Base-by-base conservation (phyloP, 2,329 filamentous ascomycete species). In the Scedosporium minutisporum region DNA sequence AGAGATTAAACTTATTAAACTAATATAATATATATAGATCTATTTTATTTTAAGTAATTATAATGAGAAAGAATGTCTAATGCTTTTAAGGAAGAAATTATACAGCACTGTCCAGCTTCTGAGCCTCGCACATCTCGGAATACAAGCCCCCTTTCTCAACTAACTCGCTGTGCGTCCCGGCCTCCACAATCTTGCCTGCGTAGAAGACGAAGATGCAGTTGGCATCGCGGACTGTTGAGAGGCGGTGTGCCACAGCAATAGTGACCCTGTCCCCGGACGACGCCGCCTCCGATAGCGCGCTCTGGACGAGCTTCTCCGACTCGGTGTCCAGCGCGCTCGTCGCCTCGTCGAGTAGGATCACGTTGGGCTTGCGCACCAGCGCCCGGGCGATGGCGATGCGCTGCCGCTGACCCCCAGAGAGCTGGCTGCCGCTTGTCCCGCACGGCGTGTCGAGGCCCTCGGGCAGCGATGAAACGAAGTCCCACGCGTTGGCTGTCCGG, bases 331-430 rank as follows among this genome's bases (percentile, higher is more conserved):
- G 76, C 0, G 77, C 77, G 18, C 74, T 77, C 0, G 89, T 92
- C 1, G 89, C 89, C 72, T 92, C 89, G 67, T 92, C 89, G 0
- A 92, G 77, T 6, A 92, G 81, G 2, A 92, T 74, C 2, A 92
- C 83, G 0, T 78, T 75, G 0, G 88, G 88, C 60, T 84, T 77
- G 57, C 87, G 84, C 61, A 91, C 79, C 25, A 91, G 85, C 12
- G 86, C 86, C 6, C 89, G 80, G 0, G 88, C 89, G 65, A 92
- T 91, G 6, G 88, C 87, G 38, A 90, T 82, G 23, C 87, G 83
- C 71, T 91, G 88, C 9, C 87, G 78, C 70, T 92, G 88, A 1
- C 89, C 89, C 21, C 89, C 89, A 0, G 86, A 90, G 1, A 92
- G 76, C 63, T 87, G 86, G 23, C 87, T 82, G 0, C 88, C 88